A percentile compares a stretch with the other conserved stretches of the same genome.
Conservation (phyloP, 306 rosid species). For the Argentina anserina region DNA sequence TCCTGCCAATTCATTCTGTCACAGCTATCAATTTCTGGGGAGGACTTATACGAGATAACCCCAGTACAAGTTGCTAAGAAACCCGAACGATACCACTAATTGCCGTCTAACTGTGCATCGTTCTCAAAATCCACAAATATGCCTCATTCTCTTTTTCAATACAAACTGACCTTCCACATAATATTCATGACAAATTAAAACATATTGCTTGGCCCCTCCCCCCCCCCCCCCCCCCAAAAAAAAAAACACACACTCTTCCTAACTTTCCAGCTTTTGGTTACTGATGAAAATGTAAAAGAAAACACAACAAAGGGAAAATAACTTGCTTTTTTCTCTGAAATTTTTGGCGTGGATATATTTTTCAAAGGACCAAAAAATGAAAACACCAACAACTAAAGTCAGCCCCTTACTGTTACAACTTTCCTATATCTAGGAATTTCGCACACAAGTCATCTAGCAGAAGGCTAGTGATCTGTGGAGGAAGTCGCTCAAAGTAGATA, state of each 20-base stretch:
- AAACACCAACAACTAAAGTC: too few relatives aligned
- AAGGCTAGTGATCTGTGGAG: too few relatives aligned
- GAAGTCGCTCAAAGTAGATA: too few relatives aligned
- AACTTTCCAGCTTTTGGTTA: background rate
- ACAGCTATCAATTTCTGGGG: slow-evolving; percentile 27
- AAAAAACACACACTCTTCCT: too few relatives aligned
- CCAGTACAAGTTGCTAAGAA: background rate
- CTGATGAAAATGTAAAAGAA: background rate
- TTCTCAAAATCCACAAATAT: background rate
- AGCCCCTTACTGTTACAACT: too few relatives aligned
- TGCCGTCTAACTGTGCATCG: background rate
- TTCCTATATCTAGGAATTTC: too few relatives aligned
- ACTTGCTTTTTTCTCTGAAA: background rate
- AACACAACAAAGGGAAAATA: background rate
- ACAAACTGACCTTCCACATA: background rate
- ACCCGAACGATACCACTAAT: background rate
- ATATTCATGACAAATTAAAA: background rate
- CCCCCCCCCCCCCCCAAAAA: too few relatives aligned
- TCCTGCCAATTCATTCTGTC: slow-evolving; percentile 73
- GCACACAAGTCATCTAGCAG: too few relatives aligned
- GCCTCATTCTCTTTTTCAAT: background rate
- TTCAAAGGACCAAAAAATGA: too few relatives aligned
- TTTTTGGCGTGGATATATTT: too few relatives aligned
- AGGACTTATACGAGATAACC: background rate
- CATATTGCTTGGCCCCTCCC: too few relatives aligned